A percentile compares a stretch with the other conserved stretches of the same genome.
Conservation (phyloP, 179 eudicot species). For the Beta lomatogona region DNA sequence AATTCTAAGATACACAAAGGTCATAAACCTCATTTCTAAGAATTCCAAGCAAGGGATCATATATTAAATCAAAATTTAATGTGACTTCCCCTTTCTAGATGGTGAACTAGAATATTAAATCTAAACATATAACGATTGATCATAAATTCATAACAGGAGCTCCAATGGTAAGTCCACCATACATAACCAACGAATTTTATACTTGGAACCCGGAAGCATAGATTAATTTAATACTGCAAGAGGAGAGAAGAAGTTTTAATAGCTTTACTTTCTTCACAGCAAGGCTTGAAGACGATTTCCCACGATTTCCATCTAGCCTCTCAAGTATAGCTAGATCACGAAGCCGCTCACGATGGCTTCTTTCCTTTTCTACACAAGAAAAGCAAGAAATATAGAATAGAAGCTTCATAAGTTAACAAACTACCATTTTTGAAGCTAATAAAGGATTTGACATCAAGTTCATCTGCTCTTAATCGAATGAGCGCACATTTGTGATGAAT, state of each 20-base stretch:
- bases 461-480: not conserved
- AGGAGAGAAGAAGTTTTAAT: not conserved
- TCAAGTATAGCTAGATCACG: slow-evolving; percentile 86
- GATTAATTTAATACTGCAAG: not conserved
- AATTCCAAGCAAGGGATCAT: not conserved
- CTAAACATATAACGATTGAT: not conserved
- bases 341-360: slow-evolving; percentile 74
- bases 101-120: not conserved
- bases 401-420: not conserved
- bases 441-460: not conserved
- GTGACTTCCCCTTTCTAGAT: not conserved
- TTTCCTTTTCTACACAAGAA: slow-evolving; percentile 64
- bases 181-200: not conserved
- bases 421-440: not conserved
- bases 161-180: not conserved
- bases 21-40: not conserved
- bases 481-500: not conserved
- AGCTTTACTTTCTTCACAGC: slow-evolving; percentile 84
- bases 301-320: slow-evolving; percentile 71
- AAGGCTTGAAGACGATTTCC: slow-evolving; percentile 66
- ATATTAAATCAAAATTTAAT: not conserved
- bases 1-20: not conserved
- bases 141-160: not conserved
- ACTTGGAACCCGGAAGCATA: not conserved
- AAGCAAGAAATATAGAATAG: not conserved